Evolutionary conservation across 2,329 filamentous ascomycete genomes (phyloP), one percentile per base, ranked within the genome.

Genomic region (Diaporthe caulivora): DNA sequence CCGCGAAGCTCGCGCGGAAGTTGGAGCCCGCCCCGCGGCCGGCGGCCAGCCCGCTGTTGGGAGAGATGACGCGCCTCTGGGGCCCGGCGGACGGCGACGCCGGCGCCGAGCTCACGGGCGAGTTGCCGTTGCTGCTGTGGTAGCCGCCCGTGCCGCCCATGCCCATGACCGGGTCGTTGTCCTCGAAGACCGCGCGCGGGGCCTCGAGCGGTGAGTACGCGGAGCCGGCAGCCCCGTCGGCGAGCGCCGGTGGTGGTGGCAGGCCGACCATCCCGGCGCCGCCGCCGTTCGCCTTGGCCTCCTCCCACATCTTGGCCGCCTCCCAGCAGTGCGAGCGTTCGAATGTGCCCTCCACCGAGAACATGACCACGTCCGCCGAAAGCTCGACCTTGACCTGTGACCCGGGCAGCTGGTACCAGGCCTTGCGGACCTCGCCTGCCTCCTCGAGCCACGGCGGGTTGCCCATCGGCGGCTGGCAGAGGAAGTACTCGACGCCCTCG

Each of bases 401-500:
- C 24, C 93, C 94, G 3, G 93, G 91, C 7, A 94, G 90, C 76
- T 93, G 90, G 81, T 94, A 94, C 93, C 93, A 94, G 78, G 91
- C 90, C 84, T 91, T 91, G 77, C 89, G 88, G 18, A 92, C 88
- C 62, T 90, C 85, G 44, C 87, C 86, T 49, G 90, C 89, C 70
- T 93, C 92, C 71, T 91, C 89, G 58, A 92, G 86, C 94, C 94
- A 97, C 0, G 94, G 94, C 0, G 91, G 87, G 71, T 92, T 91
- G 24, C 92, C 92, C 78, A 93, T 89, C 0, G 93, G 92, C 5
- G 93, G 90, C 79, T 94, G 88, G 81, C 94, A 95, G 37, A 96
- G 86, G 84, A 96, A 97, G 83, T 96, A 95, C 81, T 96, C 94
- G 2, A 94, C 92, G 1, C 89, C 92, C 67, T 94, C 90, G 0